phyloP scores from a whole-genome alignment of 2,329 filamentous ascomycete species.

The Pseudogymnoascus pannorum region DNA sequence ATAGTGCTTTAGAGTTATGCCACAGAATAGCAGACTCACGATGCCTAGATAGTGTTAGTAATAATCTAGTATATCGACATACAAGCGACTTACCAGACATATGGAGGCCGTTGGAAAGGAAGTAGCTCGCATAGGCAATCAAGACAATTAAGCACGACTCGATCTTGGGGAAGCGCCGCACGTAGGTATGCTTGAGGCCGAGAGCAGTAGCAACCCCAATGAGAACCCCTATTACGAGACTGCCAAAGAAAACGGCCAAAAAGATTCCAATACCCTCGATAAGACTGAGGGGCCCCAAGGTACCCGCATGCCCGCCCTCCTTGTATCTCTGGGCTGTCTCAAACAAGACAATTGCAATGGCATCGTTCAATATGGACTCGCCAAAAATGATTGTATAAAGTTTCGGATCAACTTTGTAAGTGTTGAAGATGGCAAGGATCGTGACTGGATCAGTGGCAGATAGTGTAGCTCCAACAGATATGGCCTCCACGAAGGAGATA shows the following conservation, averaged over 20 bases:
- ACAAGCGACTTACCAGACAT: slow-evolving; percentile 71
- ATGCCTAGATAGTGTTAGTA: slow-evolving; percentile 41
- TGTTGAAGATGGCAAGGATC: slow-evolving; percentile 96
- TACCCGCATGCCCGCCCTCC: slow-evolving; percentile 59
- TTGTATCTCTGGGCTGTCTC: slow-evolving; percentile 94
- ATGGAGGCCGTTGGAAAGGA: slow-evolving; percentile 91
- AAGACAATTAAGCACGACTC: slow-evolving; percentile 92
- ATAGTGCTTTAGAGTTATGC: slow-evolving; percentile 97
- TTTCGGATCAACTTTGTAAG: slow-evolving; percentile 98
- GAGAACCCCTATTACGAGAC: slow-evolving; percentile 77
- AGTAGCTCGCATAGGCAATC: slow-evolving; percentile 94
- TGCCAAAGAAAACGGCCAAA: slow-evolving; percentile 92
- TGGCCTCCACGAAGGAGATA: slow-evolving; percentile 89
- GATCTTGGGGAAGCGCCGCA: slow-evolving; percentile 88
- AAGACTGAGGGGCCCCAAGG: slow-evolving; percentile 71
- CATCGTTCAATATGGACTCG: slow-evolving; percentile 96
- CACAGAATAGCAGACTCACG: slow-evolving; percentile 92
- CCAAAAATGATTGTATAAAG: slow-evolving; percentile 98
- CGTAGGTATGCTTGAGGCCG: slow-evolving; percentile 87
- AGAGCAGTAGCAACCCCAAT: slow-evolving; percentile 84
- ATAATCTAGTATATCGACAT: slow-evolving; percentile 11
- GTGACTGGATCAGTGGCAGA: slow-evolving; percentile 97
- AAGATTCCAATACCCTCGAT: slow-evolving; percentile 92
- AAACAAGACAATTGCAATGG: slow-evolving; percentile 96
- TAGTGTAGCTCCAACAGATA: slow-evolving; percentile 90